Evolutionary conservation across 257 asterid species (phyloP).

Genomic region (Capsicum rhomboideum): DNA sequence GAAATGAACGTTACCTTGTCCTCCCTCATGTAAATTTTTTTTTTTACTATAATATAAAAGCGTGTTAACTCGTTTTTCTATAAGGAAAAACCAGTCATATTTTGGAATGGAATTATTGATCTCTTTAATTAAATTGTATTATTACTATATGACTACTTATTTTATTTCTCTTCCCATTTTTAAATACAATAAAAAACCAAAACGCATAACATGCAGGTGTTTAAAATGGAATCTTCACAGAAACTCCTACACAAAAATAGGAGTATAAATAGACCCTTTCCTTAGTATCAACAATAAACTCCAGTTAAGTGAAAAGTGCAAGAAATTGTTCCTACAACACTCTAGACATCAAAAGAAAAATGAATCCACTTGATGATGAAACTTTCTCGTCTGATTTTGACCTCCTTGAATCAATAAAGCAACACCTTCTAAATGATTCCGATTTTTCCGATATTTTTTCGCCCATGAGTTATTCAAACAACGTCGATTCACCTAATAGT

Average conservation of each 20-base stretch:
- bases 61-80: not conserved
- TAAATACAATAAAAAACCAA: not conserved
- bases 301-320: not conserved
- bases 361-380: not conserved
- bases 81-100: not conserved
- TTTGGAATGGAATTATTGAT: not conserved
- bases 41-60: not conserved
- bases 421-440: slow-evolving; percentile 20
- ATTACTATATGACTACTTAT: not conserved
- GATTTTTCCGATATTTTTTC: slow-evolving; percentile 9
- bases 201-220: not conserved
- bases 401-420: slow-evolving; percentile 29
- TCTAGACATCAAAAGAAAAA: not conserved
- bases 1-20: not conserved
- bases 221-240: not conserved
- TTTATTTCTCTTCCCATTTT: not conserved
- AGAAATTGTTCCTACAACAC: not conserved
- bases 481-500: not conserved
- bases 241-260: not conserved
- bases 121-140: not conserved
- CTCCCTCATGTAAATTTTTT: not conserved
- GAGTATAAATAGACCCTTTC: not conserved
- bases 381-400: not conserved
- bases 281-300: not conserved
- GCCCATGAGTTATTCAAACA: not conserved